These are phyloP conservation scores for Vicia villosa DNA, from an alignment of 306 rosid species.

Conservation along the genomic window DNA sequence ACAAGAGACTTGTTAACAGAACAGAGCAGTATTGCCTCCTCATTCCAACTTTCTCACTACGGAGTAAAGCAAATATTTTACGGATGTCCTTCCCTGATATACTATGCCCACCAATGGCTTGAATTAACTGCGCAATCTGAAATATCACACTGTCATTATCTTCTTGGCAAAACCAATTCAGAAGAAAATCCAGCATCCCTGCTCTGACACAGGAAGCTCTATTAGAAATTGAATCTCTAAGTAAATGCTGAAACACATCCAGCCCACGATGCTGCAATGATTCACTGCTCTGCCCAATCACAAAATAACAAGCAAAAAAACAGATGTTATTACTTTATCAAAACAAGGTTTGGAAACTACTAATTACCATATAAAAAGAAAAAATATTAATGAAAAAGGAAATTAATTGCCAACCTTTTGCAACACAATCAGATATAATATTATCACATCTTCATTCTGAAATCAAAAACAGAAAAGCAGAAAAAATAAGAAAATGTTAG, in stretches of 20 bases:
- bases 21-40: constrained; percentile 81
- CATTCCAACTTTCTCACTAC: constrained; percentile 84
- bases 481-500: constrained; percentile 36
- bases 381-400: constrained; percentile 33
- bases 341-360: constrained; percentile 21
- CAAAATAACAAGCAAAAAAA: constrained; percentile 55
- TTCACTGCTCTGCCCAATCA: constrained; percentile 99
- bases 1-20: constrained; percentile 74
- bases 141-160: constrained; percentile 64
- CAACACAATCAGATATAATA: constrained; percentile 73
- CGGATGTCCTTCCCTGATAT: constrained; percentile 98
- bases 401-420: constrained; percentile 76
- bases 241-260: constrained; percentile 72
- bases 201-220: constrained; percentile 97
- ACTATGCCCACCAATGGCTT: constrained; percentile 94
- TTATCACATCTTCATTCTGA: constrained; percentile 94
- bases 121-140: constrained; percentile 87
- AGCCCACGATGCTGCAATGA: constrained; percentile 79
- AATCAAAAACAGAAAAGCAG: constrained; percentile 26
- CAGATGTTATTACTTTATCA: constrained; percentile 41
- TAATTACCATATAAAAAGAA: constrained; percentile 14
- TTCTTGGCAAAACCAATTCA: constrained; percentile 93
- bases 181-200: constrained; percentile 94
- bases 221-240: constrained; percentile 85
- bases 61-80: constrained; percentile 87